Conservation (phyloP, 768 basidiomycete genomes). For the Strobilomyces dryophilus region DNA sequence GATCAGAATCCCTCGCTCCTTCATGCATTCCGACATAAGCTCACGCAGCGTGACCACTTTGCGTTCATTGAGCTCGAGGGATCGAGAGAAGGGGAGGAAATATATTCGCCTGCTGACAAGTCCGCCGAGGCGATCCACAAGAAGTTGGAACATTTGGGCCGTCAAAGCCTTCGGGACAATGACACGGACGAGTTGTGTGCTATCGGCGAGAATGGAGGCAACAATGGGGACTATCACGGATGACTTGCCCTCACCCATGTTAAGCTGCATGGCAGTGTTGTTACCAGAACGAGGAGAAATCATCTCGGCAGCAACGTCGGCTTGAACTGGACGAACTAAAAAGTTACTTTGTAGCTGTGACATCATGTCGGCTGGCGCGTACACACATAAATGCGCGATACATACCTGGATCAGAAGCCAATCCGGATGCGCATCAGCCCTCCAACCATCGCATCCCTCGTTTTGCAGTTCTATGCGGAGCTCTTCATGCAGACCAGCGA, state of each 20-base stretch:
- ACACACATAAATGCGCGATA: background rate
- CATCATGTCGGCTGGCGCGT: background rate
- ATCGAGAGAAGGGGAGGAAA: conserved; percentile 48
- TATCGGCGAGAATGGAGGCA: conserved; percentile 38
- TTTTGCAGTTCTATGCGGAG: conserved; percentile 27
- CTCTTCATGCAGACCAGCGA: conserved; percentile 21
- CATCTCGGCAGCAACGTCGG: conserved; percentile 45
- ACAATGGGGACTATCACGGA: conserved; percentile 43
- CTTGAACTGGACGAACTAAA: conserved; percentile 40
- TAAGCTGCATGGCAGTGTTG: conserved; percentile 33
- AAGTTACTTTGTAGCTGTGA: conserved; percentile 44
- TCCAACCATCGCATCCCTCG: conserved; percentile 19
- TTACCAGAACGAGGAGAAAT: conserved; percentile 32
- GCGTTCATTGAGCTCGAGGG: conserved; percentile 19
- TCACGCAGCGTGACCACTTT: conserved; percentile 23
- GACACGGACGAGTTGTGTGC: conserved; percentile 32
- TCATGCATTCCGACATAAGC: conserved; percentile 38
- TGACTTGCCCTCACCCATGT: background rate
- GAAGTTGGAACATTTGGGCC: conserved; percentile 45
- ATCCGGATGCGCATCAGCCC: conserved; percentile 27
- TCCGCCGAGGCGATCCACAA: conserved; percentile 40
- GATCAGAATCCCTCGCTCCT: conserved; percentile 40
- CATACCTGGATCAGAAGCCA: conserved; percentile 47
- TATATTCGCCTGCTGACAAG: conserved; percentile 46
- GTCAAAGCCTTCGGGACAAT: conserved; percentile 32